Percentiles rank a stretch among this genome's conserved stretches.
Evolutionary conservation across 2,329 filamentous ascomycete species (phyloP).

Genomic region (Alternaria dauci): DNA sequence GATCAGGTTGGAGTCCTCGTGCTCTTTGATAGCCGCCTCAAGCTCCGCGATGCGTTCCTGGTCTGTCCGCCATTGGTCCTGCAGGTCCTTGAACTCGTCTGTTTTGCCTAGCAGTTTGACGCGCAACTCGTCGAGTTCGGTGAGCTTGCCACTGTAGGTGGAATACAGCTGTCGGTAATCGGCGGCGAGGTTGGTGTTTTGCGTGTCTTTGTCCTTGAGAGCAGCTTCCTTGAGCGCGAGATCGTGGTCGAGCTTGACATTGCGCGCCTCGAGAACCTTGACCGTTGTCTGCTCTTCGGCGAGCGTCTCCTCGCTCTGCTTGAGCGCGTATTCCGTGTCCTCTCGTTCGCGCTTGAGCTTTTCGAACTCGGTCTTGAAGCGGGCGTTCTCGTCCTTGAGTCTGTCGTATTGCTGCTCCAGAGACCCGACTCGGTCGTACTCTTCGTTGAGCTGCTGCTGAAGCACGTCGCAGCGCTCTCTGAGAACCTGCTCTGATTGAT

Average conservation of each 20-base stretch:
- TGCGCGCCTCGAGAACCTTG: slow-evolving; percentile 4
- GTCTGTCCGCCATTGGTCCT: slow-evolving; percentile 17
- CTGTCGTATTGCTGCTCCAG: slow-evolving; percentile 4
- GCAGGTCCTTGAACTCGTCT: slow-evolving; percentile 21
- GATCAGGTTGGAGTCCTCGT: slow-evolving; percentile 12
- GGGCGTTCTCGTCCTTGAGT: neutral
- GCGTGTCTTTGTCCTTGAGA: neutral
- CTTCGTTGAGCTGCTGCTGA: neutral
- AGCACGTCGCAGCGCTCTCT: neutral
- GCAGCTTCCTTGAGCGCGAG: neutral
- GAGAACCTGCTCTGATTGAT: neutral
- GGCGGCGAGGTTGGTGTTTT: neutral
- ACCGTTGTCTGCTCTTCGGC: neutral
- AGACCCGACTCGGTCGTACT: slow-evolving; percentile 2
- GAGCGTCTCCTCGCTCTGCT: neutral
- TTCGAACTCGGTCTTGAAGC: neutral
- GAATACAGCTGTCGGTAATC: neutral
- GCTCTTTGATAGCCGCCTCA: slow-evolving; percentile 5
- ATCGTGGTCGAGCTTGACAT: slow-evolving; percentile 1
- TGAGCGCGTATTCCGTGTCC: slow-evolving; percentile 4
- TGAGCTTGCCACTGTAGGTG: neutral
- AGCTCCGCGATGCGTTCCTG: slow-evolving; percentile 19
- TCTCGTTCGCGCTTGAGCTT: neutral
- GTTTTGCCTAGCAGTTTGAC: slow-evolving; percentile 10
- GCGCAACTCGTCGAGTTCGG: slow-evolving; percentile 4